Evolutionary conservation across 805 yeast species (phyloP), one percentile per base, ranked within the genome.

Genomic region (Candida tammaniensis): DNA sequence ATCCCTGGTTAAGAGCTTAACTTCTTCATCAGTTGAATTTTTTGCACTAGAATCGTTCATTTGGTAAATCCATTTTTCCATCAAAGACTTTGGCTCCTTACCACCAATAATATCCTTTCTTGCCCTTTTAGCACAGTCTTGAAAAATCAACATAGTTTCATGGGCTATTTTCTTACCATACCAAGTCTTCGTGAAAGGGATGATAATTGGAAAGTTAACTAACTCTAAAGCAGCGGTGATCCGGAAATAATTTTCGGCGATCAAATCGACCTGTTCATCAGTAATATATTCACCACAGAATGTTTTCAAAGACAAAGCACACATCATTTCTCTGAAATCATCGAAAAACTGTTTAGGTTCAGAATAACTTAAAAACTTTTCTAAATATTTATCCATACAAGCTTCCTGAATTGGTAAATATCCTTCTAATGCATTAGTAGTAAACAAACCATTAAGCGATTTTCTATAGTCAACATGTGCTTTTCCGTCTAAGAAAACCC

Each of bases 161-260:
- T 93, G 95, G 38, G 97, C 95, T 53, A 89, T 84, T 56, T 74
- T 79, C 69, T 86, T 82, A 47, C 98, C 98, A 63, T 89, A 86
- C 98, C 98, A 93, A 22, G 98, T 83, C 69, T 91, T 93, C 42
- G 98, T 88, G 72, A 74, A 93, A 19, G 98, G 98, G 31, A 93
- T 61, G 45, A 93, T 91, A 51, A 93, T 86, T 43, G 98, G 98
- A 79, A 93, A 93, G 71, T 93, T 93, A 43, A 93, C 98, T 47
- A 93, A 76, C 67, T 93, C 98, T 55, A 93, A 74, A 17, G 98
- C 98, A 40, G 95, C 95, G 10, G 98, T 93, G 47, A 93, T 85
- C 45, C 77, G 69, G 64, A 80, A 93, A 64, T 89, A 93, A 62
- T 89, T 88, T 61, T 91, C 98, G 33, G 97, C 93, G 52, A 93